Base-by-base conservation (phyloP, 2,329 filamentous ascomycete species). In the Diaporthe vaccinii region DNA sequence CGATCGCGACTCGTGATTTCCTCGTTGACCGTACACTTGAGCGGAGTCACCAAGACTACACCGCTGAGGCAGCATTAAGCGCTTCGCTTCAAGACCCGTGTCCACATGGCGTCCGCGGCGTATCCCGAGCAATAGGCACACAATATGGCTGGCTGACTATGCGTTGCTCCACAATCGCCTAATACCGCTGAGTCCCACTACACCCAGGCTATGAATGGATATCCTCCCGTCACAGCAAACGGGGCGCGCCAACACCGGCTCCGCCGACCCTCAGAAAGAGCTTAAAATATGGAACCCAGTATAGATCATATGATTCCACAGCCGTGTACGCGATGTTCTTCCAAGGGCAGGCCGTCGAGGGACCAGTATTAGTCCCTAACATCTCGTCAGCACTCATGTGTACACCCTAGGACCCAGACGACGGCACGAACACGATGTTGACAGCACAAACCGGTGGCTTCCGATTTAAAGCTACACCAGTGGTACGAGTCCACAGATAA, bases 211-310 rank as follows among this genome's bases (percentile, higher is more conserved):
- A 39, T 12, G 61, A 49, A 31, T 67, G 62, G 31, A 68, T 51
- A 20, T 36, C 6, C 25, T 53, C 22, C 31, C 22, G 34, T 49
- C 22, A 51, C 28, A 51, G 31, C 12, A 36, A 51, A 68, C 14
- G 62, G 62, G 44, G 20, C 46, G 41, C 41, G 46, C 44, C 44
- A 67, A 39, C 44, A 53, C 62, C 62, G 62, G 62, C 46, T 51
- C 62, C 62, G 62, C 62, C 62, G 62, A 53, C 44, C 62, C 62
- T 68, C 44, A 68, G 17, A 25, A 68, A 68, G 65, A 68, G 65
- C 46, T 68, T 68, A 68, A 68, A 68, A 68, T 15, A 20, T 68
- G 65, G 65, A 41, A 41, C 46, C 65, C 12, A 51, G 31, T 25
- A 25, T 28, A 10, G 14, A 25, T 68, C 46, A 41, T 51, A 39